These are phyloP conservation scores for Cyberlindnera samutprakarnensis DNA, from an alignment of 805 yeast species.

Conservation along the genomic window DNA sequence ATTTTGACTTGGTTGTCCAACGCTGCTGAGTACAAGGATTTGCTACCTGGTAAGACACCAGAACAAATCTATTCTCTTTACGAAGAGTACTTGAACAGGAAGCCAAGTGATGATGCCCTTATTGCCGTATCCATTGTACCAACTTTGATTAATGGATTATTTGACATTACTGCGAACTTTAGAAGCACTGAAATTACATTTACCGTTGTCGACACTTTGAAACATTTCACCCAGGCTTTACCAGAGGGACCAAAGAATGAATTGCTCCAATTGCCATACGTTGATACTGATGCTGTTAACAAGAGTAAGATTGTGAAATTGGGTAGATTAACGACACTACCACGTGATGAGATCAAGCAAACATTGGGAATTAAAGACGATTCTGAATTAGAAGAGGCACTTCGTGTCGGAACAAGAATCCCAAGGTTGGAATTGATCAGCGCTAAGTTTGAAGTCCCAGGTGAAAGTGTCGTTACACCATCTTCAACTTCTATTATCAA, in stretches of 20 bases:
- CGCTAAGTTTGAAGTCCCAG: constrained; percentile 79
- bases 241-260: constrained; percentile 48
- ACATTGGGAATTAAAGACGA: constrained; percentile 44
- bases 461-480: constrained; percentile 69
- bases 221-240: constrained; percentile 72
- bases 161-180: constrained; percentile 78
- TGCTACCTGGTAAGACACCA: constrained; percentile 30
- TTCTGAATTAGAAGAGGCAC: constrained; percentile 37
- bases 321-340: constrained; percentile 59
- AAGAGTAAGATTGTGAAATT: constrained; percentile 45
- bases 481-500: constrained; percentile 68
- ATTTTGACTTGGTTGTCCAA: constrained; percentile 52
- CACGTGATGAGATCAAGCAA: constrained; percentile 46
- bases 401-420: constrained; percentile 51
- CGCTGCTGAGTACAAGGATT: constrained; percentile 55
- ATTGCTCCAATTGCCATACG: constrained; percentile 76
- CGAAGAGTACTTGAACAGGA: constrained; percentile 50
- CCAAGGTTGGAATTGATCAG: constrained; percentile 63
- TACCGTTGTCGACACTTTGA: constrained; percentile 57
- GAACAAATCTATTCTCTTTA: constrained; percentile 46
- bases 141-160: constrained; percentile 56
- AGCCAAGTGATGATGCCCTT: constrained; percentile 31
- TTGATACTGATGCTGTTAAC: constrained; percentile 38
- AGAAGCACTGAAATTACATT: constrained; percentile 61
- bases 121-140: constrained; percentile 59